A percentile compares a stretch with the other conserved stretches of the same genome.
These are phyloP conservation scores for Debaryomycetaceae sp. DNA, from an alignment of 1,139 yeast species.

Conservation along the genomic window DNA sequence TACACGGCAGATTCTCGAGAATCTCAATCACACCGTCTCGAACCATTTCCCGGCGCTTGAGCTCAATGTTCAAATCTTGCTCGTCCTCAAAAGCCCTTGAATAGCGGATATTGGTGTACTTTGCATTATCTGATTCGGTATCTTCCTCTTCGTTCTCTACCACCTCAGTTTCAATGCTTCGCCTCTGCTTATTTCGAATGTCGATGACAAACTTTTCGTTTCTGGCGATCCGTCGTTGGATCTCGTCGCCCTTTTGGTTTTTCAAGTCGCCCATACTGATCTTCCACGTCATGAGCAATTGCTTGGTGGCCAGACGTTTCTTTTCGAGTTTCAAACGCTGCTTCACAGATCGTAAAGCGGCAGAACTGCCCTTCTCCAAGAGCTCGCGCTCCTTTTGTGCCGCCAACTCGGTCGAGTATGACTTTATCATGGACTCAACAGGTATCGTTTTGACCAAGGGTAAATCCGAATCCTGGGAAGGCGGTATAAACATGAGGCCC, in stretches of 20 bases:
- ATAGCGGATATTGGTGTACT: slow-evolving; percentile 3
- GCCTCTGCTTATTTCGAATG: slow-evolving; percentile 9
- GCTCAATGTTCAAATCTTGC: slow-evolving; percentile 17
- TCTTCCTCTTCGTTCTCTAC: slow-evolving; percentile 4
- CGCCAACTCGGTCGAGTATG: slow-evolving; percentile 24
- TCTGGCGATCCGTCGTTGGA: slow-evolving; percentile 18
- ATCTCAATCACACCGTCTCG: slow-evolving; percentile 14
- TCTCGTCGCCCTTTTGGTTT: slow-evolving; percentile 27
- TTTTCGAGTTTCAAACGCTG: slow-evolving; percentile 22
- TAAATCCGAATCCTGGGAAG: slow-evolving; percentile 10
- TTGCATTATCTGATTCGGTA: not conserved
- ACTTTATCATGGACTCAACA: slow-evolving; percentile 22
- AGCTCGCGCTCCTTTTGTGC: slow-evolving; percentile 20
- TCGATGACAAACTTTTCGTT: slow-evolving; percentile 24
- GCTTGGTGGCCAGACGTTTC: slow-evolving; percentile 28
- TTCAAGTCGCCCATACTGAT: slow-evolving; percentile 29
- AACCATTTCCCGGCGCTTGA: slow-evolving; percentile 20
- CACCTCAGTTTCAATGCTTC: not conserved
- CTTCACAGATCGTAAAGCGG: slow-evolving; percentile 18
- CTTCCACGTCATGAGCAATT: slow-evolving; percentile 25
- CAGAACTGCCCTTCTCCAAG: slow-evolving; percentile 22
- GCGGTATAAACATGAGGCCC: slow-evolving; percentile 20
- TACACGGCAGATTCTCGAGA: slow-evolving; percentile 21
- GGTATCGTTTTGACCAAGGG: slow-evolving; percentile 20
- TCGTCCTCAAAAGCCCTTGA: slow-evolving; percentile 7